Evolutionary conservation across 2,329 filamentous ascomycete genomes (phyloP), one percentile per base, ranked within the genome.

Genomic region (Trichoderma koningii): DNA sequence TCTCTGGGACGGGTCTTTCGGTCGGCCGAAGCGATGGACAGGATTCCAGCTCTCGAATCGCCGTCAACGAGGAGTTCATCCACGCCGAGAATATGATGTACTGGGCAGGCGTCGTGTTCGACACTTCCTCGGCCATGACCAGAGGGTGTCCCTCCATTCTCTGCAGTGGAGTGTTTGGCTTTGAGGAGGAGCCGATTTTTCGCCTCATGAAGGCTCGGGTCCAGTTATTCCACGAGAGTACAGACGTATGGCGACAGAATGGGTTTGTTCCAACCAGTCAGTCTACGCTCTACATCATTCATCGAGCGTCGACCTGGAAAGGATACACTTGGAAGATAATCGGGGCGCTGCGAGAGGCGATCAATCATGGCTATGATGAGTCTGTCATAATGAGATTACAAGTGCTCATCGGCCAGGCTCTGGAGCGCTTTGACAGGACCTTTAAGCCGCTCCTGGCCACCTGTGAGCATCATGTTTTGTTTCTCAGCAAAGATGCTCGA

Each of bases 71-170:
- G 28, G 56, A 60, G 28, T 60, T 51, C 38, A 60, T 60, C 41
- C 56, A 60, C 10, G 56, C 56, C 17, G 56, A 60, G 14, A 60
- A 51, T 19, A 60, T 60, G 56, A 60, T 60, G 47, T 60, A 60
- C 17, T 60, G 56, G 56, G 56, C 56, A 17, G 56, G 56, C 15
- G 56, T 60, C 2, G 56, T 60, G 6, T 60, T 60, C 3, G 56
- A 60, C 42, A 60, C 56, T 7, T 60, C 56, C 19, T 51, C 47
- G 3, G 7, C 56, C 5, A 60, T 60, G 56, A 60, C 56, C 3
- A 60, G 56, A 42, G 56, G 56, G 3, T 41, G 47, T 5, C 56
- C 56, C 7, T 60, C 56, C 0, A 60, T 60, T 1, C 45, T 60
- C 15, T 60, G 56, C 6, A 60, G 56, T 12, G 56, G 56, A 15